Evolutionary conservation across 2,329 filamentous ascomycete species (phyloP).

Genomic region (Fusarium oligoseptatum): DNA sequence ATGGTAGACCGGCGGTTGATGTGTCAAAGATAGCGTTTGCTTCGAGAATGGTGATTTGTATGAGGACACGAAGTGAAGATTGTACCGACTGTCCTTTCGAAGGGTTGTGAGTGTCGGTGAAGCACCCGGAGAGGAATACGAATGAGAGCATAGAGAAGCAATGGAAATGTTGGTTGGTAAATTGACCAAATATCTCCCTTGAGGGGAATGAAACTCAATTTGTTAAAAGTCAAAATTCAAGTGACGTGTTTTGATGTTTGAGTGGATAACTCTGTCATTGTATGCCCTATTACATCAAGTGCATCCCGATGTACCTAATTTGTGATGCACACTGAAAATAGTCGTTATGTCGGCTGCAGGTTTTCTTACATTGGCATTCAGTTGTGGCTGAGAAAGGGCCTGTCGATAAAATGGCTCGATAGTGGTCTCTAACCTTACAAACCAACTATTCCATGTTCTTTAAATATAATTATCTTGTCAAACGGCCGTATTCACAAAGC

Average conservation of each 20-base stretch:
- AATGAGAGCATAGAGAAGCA: not conserved
- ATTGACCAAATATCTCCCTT: not conserved
- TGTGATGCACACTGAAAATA: not conserved
- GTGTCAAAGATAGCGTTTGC: not conserved
- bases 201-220: not conserved
- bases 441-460: too few relatives aligned
- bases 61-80: not conserved
- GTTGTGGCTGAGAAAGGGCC: too few relatives aligned
- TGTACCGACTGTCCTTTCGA: not conserved
- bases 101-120: not conserved
- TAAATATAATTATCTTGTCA: too few relatives aligned
- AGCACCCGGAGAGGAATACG: accelerated
- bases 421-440: too few relatives aligned
- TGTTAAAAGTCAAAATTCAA: not conserved
- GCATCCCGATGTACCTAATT: not conserved
- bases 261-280: not conserved
- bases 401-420: too few relatives aligned
- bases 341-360: too few relatives aligned
- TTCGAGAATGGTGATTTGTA: not conserved
- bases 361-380: too few relatives aligned
- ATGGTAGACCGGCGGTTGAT: not conserved
- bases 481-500: too few relatives aligned
- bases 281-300: not conserved
- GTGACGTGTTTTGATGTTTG: not conserved
- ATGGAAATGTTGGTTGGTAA: not conserved